A percentile compares a stretch with the other conserved stretches of the same genome.
Evolutionary conservation across 2,329 filamentous ascomycete species (phyloP).

Genomic region (Parafenestella ontariensis): DNA sequence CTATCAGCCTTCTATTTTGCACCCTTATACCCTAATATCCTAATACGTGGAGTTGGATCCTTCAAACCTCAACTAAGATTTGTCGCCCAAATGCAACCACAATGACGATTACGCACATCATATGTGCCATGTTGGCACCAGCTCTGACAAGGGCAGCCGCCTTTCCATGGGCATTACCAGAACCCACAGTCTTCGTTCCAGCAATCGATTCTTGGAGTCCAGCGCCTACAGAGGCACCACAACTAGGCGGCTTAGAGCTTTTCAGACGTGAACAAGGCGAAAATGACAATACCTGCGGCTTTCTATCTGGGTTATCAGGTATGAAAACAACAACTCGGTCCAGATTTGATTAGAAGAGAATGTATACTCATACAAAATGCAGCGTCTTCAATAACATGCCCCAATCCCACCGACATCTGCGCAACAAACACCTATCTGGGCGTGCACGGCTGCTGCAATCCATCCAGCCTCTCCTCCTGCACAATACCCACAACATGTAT

Average conservation of each 20-base stretch:
- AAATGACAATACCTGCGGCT: constrained; percentile 40
- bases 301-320: constrained; percentile 36
- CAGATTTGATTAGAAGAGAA: neutral
- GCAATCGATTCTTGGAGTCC: constrained; percentile 39
- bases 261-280: constrained; percentile 31
- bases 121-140: constrained; percentile 39
- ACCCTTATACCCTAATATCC: neutral
- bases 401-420: constrained; percentile 32
- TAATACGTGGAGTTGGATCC: neutral
- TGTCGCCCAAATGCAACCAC: constrained; percentile 21
- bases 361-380: neutral
- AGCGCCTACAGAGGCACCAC: constrained; percentile 38
- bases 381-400: constrained; percentile 43
- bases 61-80: neutral
- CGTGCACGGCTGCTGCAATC: constrained; percentile 45
- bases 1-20: neutral
- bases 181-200: constrained; percentile 35
- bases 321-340: neutral
- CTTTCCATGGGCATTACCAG: constrained; percentile 35
- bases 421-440: constrained; percentile 42
- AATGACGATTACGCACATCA: constrained; percentile 32
- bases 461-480: constrained; percentile 27
- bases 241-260: constrained; percentile 27
- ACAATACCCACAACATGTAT: constrained; percentile 43
- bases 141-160: constrained; percentile 32